Evolutionary conservation across 495 filamentous ascomycete genomes (phyloP).

Genomic region (Amorphotheca resinae): DNA sequence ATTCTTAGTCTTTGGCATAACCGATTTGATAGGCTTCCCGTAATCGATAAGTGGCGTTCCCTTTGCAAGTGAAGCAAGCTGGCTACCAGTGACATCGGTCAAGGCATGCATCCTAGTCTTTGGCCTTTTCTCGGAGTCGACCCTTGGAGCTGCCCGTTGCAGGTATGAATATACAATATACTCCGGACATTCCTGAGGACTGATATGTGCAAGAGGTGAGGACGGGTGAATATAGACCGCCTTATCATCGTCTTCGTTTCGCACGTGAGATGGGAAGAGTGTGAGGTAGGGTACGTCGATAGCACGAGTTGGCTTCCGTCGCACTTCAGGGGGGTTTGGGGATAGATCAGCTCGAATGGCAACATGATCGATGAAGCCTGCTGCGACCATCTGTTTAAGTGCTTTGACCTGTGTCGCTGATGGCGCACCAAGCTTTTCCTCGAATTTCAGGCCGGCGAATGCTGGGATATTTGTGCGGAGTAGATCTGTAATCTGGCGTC

Average conservation of each 20-base stretch:
- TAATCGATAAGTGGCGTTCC: constrained; percentile 77
- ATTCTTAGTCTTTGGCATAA: constrained; percentile 30
- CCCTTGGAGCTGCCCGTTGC: constrained; percentile 48
- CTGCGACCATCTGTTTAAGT: constrained; percentile 80
- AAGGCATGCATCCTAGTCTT: constrained; percentile 85
- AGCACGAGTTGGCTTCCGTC: constrained; percentile 61
- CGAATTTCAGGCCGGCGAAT: constrained; percentile 43
- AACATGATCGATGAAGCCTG: constrained; percentile 90
- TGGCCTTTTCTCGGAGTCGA: constrained; percentile 37
- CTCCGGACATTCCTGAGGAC: constrained; percentile 59
- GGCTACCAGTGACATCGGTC: constrained; percentile 57
- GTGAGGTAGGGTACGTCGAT: constrained; percentile 87
- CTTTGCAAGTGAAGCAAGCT: constrained; percentile 69
- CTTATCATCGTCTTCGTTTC: constrained; percentile 25
- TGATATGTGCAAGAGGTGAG: constrained; percentile 59
- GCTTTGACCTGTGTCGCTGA: constrained; percentile 60
- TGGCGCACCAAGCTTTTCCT: constrained; percentile 55
- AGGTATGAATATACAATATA: constrained; percentile 84
- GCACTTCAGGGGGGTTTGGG: constrained; percentile 56
- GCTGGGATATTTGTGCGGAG: constrained; percentile 62
- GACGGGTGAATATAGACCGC: constrained; percentile 37
- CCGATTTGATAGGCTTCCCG: constrained; percentile 82
- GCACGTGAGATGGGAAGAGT: constrained; percentile 54
- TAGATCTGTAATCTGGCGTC: constrained; percentile 69
- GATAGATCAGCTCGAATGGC: constrained; percentile 85